Evolutionary conservation across 495 filamentous ascomycete species (phyloP), one percentile per base, ranked within the genome.

Genomic region (Hypoxylon trugodes): DNA sequence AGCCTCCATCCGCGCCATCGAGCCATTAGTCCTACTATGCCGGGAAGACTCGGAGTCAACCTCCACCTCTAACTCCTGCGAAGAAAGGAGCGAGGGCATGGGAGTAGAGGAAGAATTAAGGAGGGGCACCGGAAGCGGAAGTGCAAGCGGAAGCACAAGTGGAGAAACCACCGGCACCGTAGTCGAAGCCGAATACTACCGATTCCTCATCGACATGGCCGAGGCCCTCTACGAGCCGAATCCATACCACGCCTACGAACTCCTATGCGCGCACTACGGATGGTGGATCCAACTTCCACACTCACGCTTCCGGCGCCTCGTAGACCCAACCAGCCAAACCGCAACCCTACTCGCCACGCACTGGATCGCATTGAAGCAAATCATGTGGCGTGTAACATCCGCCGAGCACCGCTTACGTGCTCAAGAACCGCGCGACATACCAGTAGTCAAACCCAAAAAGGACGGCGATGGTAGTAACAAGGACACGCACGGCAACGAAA

Each of bases 361-460:
- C 74, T 87, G 84, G 74, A 79, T 87, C 35, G 77, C 83, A 6
- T 47, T 87, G 13, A 82, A 85, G 69, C 74, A 81, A 47, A 79
- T 87, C 68, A 82, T 87, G 81, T 77, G 76, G 3, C 77, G 77
- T 32, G 74, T 84, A 28, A 76, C 71, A 6, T 67, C 73, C 21
- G 59, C 58, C 21, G 74, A 81, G 64, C 36, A 53, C 26, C 22
- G 15, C 22, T 40, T 69, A 45, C 63, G 68, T 6, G 51, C 51
- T 26, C 54, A 52, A 33, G 21, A 57, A 26, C 63, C 57, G 7
- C 26, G 10, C 16, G 3, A 10, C 40, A n/a, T n/a, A n/a, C n/a
- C n/a, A n/a, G n/a, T n/a, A n/a, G n/a, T n/a, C n/a, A n/a, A n/a
- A n/a, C n/a, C n/a, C n/a, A n/a, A n/a, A n/a, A n/a, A n/a, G n/a